Conservation (phyloP, 306 rosid genomes). For the Cicer pinnatifidum region DNA sequence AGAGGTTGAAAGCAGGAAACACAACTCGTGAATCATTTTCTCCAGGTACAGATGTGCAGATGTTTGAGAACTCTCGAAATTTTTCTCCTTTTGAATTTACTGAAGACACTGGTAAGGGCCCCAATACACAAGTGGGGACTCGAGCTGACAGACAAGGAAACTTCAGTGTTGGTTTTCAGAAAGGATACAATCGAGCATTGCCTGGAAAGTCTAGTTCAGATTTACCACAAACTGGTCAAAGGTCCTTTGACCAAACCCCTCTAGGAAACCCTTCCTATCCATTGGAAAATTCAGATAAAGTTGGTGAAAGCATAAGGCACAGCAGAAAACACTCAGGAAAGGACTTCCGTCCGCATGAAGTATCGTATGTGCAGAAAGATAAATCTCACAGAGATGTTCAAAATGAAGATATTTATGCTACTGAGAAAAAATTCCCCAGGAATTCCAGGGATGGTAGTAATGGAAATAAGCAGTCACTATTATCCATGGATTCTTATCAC, state of each 20-base stretch:
- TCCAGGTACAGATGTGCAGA: constrained; percentile 57
- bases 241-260: constrained; percentile 61
- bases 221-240: constrained; percentile 60
- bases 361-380: constrained; percentile 53
- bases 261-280: constrained; percentile 58
- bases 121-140: constrained; percentile 51
- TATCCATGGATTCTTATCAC: constrained; percentile 57
- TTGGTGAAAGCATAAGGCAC: constrained; percentile 58
- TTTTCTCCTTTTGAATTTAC: constrained; percentile 60
- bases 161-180: constrained; percentile 59
- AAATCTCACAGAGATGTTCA: constrained; percentile 59
- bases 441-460: constrained; percentile 64
- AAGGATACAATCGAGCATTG: constrained; percentile 58
- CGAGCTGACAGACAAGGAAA: constrained; percentile 67
- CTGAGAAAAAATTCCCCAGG: constrained; percentile 63
- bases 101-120: constrained; percentile 61
- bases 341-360: constrained; percentile 57
- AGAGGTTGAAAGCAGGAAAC: constrained; percentile 64
- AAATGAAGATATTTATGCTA: constrained; percentile 54
- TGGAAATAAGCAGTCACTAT: constrained; percentile 50
- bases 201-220: constrained; percentile 66
- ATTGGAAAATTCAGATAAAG: constrained; percentile 59
- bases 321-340: constrained; percentile 62
- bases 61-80: constrained; percentile 54
- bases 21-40: constrained; percentile 50